Conservation (phyloP, 2,329 filamentous ascomycete genomes). For the Talaromyces albobiverticillius region DNA sequence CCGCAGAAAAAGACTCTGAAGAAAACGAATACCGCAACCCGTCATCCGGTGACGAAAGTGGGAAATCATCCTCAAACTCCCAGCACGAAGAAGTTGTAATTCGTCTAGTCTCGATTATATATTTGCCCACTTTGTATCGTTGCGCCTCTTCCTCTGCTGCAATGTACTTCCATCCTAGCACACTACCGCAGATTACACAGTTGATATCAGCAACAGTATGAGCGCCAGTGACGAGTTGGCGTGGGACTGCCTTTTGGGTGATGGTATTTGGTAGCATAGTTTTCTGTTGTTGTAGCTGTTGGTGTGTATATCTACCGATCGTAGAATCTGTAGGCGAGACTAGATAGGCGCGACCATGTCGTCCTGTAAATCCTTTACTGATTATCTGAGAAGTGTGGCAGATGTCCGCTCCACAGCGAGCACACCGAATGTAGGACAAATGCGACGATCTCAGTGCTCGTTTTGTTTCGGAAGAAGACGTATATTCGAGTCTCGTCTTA, state of each 20-base stretch:
- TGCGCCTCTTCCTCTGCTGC: constrained; percentile 60
- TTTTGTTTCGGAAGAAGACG: background rate
- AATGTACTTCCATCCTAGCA: constrained; percentile 65
- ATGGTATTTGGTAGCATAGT: constrained; percentile 57
- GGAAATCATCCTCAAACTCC: constrained; percentile 39
- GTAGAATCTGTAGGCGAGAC: constrained; percentile 38
- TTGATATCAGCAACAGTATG: constrained; percentile 62
- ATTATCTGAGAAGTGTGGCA: constrained; percentile 60
- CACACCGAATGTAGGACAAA: constrained; percentile 57
- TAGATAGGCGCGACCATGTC: constrained; percentile 63
- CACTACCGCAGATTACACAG: constrained; percentile 54
- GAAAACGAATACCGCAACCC: background rate
- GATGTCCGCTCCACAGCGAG: constrained; percentile 58
- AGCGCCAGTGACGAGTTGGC: constrained; percentile 61
- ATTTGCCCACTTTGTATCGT: constrained; percentile 65
- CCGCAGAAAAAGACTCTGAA: background rate
- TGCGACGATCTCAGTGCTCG: constrained; percentile 23
- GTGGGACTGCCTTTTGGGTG: constrained; percentile 54
- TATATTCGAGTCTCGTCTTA: background rate
- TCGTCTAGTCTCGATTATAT: constrained; percentile 61
- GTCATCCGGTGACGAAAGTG: constrained; percentile 1
- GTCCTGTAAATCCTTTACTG: constrained; percentile 63
- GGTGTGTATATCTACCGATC: background rate
- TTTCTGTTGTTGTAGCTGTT: constrained; percentile 14
- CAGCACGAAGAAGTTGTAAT: constrained; percentile 51